Base-by-base conservation (phyloP, 441 rosid species). In the Sinapis alba region DNA sequence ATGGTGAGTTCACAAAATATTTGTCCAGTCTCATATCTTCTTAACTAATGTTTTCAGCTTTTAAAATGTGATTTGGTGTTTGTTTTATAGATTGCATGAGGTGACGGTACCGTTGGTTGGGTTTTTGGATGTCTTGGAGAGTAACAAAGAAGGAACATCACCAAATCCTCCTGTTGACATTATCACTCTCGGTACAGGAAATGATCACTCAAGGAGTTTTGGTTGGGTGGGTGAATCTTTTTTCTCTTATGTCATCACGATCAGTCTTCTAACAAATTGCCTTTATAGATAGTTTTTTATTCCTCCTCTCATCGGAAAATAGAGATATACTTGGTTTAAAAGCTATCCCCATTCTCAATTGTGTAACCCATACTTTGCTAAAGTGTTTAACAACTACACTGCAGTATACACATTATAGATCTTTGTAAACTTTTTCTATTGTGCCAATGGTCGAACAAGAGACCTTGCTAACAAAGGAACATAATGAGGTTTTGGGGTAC, bases 41-140 rank as follows among this genome's bases (percentile, higher is more conserved):
- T 30, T 27, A 27, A 0, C 21, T 53, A n/a, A 24, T 0, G 18
- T 21, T 24, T 7, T 53, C 7, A 20, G 59, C 10, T 6, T 20
- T 16, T 58, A 20, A 70, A 27, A n/a, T 69, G 57, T 68, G 54
- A 64, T 45, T 28, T 73, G 7, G 34, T 18, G n/a, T 32, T 7
- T 76, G 75, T 78, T 36, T 65, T 0, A 8, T 79, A 92, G 97
- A 94, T 90, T 82, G 94, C 92, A n/a, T 96, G 96, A 76, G 97
- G 94, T 78, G 96, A 92, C 87, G 97, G 97, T 68, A 88, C 96
- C 0, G 92, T 92, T 60, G 96, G 96, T 73, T 92, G 97, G 97
- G 91, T 92, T 51, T 79, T 92, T 26, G 96, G 91, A 77, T 68
- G 86, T 88, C 86, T 92, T 65, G 81, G 89, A 32, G 85, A 78